A percentile compares a stretch with the other conserved stretches of the same genome.
Conservation (phyloP, 805 yeast species). For the Saturnispora zaruensis region DNA sequence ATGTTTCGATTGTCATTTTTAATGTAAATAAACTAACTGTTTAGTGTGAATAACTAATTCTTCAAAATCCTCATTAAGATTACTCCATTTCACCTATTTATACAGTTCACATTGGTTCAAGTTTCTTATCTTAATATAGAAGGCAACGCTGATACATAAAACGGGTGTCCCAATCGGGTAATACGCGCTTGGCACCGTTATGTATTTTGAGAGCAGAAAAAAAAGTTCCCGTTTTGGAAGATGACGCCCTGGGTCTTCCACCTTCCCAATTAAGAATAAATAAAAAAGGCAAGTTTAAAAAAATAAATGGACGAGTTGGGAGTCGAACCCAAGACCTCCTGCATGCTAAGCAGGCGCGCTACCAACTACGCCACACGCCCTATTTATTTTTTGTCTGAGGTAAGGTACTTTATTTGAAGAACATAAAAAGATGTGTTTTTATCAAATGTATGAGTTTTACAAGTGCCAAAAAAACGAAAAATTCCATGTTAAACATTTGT, state of each 20-base stretch:
- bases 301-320: slow-evolving; percentile 57
- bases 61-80: background rate
- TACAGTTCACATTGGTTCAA: background rate
- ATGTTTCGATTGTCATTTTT: slow-evolving; percentile 14
- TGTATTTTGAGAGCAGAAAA: background rate
- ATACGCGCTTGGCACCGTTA: background rate
- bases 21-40: background rate
- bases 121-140: background rate
- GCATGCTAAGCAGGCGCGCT: slow-evolving; percentile 79
- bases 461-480: too few species aligned
- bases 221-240: background rate
- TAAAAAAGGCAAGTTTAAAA: background rate
- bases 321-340: slow-evolving; percentile 77
- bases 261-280: too few species aligned
- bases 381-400: background rate
- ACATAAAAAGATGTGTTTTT: too few species aligned
- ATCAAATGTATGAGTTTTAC: too few species aligned
- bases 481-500: too few species aligned
- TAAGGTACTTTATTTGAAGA: too few species aligned
- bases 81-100: background rate
- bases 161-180: background rate
- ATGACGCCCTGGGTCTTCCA: too few species aligned
- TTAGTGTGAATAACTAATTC: background rate
- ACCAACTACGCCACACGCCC: slow-evolving; percentile 84
- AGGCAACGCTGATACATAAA: background rate